Percentiles rank a stretch among this genome's conserved stretches.
Evolutionary conservation across 1,284 basidiomycete genomes (phyloP).

Genomic region (Testicularia cyperi): DNA sequence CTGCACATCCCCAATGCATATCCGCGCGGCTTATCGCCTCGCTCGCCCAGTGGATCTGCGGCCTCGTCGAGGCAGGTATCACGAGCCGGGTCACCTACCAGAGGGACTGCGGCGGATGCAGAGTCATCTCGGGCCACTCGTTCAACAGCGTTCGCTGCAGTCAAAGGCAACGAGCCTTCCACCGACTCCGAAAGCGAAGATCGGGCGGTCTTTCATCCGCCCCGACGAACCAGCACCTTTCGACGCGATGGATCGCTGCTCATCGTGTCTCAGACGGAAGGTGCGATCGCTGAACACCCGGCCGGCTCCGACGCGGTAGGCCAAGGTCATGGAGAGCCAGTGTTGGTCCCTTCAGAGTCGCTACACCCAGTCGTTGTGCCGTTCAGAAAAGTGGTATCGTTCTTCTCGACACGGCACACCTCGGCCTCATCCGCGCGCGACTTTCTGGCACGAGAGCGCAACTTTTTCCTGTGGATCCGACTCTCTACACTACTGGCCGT

Average conservation of each 20-base stretch:
- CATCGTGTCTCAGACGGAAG: constrained; percentile 9
- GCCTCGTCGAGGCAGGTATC: constrained; percentile 2
- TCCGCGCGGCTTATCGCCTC: constrained; percentile 5
- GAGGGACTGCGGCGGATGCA: not conserved
- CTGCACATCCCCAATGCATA: constrained; percentile 30
- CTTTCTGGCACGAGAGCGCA: constrained; percentile 29
- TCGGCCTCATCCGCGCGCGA: constrained; percentile 16
- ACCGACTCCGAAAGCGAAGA: no score
- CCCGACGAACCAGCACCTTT: not conserved
- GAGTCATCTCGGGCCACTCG: not conserved
- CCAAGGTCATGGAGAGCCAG: no score
- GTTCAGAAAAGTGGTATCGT: not conserved
- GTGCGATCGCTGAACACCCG: no score
- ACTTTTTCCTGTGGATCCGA: constrained; percentile 27
- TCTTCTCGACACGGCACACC: constrained; percentile 6
- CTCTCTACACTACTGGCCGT: constrained; percentile 29
- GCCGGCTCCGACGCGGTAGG: no score
- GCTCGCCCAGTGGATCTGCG: constrained; percentile 1
- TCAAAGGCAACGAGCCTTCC: no score
- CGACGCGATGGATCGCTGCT: constrained; percentile 17
- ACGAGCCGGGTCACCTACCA: not conserved
- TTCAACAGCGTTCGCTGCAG: no score
- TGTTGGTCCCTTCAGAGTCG: no score
- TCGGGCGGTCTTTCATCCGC: no score
- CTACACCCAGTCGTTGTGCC: not conserved